Base-by-base conservation (phyloP, 1,139 yeast genomes). In the Zygoascus meyerae region DNA sequence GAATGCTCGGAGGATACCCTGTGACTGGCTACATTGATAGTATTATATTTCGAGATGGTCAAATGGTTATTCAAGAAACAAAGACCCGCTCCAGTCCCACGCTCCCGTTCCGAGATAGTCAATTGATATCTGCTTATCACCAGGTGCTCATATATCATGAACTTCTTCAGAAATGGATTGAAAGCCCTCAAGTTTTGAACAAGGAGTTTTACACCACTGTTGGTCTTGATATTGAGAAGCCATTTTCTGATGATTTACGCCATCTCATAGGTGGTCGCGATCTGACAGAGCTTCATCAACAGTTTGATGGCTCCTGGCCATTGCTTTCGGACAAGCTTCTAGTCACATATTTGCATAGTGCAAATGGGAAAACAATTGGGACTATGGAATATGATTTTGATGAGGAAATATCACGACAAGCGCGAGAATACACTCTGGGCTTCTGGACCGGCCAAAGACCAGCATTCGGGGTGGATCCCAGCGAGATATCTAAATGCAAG, bases 1-100 rank as follows among this genome's bases (percentile, higher is more conserved):
- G 67, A 5, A 38, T 35, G 11, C 31, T 58, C 2, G 47, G 52
- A 9, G 56, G 48, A 12, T 11, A 21, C 16, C 34, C 36, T 6
- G 53, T 64, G 11, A 59, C 63, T 1, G 70, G 70, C 2, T 55
- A 61, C 29, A 60, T 65, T 33, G 70, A 66, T 36, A 49, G 52
- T 4, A 32, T 50, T 9, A 26, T 33, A 6, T 30, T 21, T 5
- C 48, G 47, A 37, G 39, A 45, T 2, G 46, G 48, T 9, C 50
- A 50, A 28, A 34, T 59, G 30, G 45, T 51, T n/a, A 51, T 66
- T 10, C 51, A 53, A 7, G 70, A 66, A 40, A 64, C 68, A 17
- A 66, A 66, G 45, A 59, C 68, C 10, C 50, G 68, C 15, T 26
- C 31, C 5, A 17, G 44, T 2, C 28, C 36, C 14, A 42, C 44